Evolutionary conservation across 1,139 yeast species (phyloP), one percentile per base, ranked within the genome.

Genomic region (Debaryomyces sp.): DNA sequence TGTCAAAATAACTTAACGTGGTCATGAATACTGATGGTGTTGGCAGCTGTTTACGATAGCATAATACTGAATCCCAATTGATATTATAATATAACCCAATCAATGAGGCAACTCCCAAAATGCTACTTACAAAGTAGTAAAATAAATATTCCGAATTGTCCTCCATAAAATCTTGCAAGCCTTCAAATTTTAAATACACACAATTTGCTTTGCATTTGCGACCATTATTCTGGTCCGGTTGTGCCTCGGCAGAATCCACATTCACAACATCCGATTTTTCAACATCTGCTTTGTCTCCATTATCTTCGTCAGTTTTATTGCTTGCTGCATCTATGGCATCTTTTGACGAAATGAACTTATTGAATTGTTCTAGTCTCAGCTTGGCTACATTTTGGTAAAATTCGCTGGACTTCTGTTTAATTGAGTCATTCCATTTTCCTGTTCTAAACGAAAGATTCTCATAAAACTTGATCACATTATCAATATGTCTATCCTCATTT

Each of bases 361-460:
- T 53, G 30, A 61, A 55, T 39, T 56, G 58, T n/a, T 58, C 58
- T 24, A 59, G 46, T 36, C 53, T 58, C 30, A 48, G 48, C 38
- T 53, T 58, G 15, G 64, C 64, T 45, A 56, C 56, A 44, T 53
- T 57, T 10, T 61, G 54, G 49, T 65, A 66, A 44, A 68, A 57
- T 17, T 60, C 55, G 41, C 57, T 61, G 18, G 70, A 65, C 40
- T 53, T 60, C 41, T 59, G 61, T 47, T 64, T 67, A 46, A 67
- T 64, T 1, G 67, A 58, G 37, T 63, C 59, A 52, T 67, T 67
- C 30, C 66, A 53, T 32, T 34, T 26, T n/a, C 38, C 43, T 9
- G 41, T 37, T 26, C 21, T 43, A 21, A 47, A 49, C 10, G 67
- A 52, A 32, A 68, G 57, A 48, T 54, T 61, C 50, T 68, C 73